Base-by-base conservation (phyloP, 768 basidiomycete species). In the Lentinula sp. region DNA sequence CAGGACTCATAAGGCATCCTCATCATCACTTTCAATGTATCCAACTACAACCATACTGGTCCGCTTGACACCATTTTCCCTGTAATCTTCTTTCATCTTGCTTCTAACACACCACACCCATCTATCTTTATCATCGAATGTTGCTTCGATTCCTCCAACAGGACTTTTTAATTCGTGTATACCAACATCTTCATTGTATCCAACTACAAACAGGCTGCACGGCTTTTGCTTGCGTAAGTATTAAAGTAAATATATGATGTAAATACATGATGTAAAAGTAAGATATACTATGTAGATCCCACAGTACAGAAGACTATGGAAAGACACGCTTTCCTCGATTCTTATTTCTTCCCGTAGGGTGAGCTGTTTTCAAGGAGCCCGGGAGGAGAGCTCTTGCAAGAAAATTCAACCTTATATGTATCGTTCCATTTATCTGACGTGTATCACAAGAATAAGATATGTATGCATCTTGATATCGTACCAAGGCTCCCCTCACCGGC, bases 31-130 rank as follows among this genome's bases (percentile, higher is more conserved):
- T n/a, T 56, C 55, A 50, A 57, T 65, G 64, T 65, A 65, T 65
- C 62, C 59, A 60, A 60, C 59, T 60, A 60, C 59, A 60, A 52
- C 4, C 57, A 57, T 37, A 11, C 46, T 48, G 11, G 21, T 39
- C 37, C 9, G 16, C 2, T 21, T 62, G 59, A n/a, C 60, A 65
- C 53, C 59, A 57, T 65, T 66, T 66, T 61, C 59, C 64, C 63
- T 61, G 28, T 0, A 28, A 28, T 28, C 28, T 11, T 18, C 28
- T 59, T 43, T 63, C 71, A 77, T 76, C 77, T 77, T 78, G 76
- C 75, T 77, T 76, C 75, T 77, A 75, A 75, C 76, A 71, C 55
- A 50, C 37, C 28, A 28, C 46, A 46, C 28, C 13, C 34, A 52
- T 45, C 21, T 53, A 8, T 45, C 40, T 4, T 8, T 21, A 13